Percentiles rank a stretch among this genome's conserved stretches.
These are phyloP conservation scores for Talaromyces marneffei DNA, from an alignment of 2,329 filamentous ascomycete genomes.

Conservation along the genomic window DNA sequence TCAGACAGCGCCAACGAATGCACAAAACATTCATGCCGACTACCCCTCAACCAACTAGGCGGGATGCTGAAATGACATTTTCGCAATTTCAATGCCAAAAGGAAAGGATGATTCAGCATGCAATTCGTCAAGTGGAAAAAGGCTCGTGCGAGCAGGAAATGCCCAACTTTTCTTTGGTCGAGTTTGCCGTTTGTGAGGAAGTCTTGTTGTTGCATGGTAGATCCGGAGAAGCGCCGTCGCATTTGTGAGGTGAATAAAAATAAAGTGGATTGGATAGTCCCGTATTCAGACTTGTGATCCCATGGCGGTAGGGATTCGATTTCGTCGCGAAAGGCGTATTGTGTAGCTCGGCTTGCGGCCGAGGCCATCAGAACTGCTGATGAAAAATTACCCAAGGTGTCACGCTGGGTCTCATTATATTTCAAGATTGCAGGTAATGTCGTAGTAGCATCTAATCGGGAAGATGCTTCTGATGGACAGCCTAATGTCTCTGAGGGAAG, in stretches of 20 bases:
- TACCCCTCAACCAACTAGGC: neutral
- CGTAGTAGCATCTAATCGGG: neutral
- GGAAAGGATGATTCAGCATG: constrained; percentile 22
- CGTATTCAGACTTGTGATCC: neutral
- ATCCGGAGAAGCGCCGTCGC: neutral
- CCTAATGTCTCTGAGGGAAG: constrained; percentile 19
- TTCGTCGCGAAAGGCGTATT: neutral
- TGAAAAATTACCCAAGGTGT: neutral
- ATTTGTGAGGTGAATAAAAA: neutral
- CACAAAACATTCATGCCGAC: neutral
- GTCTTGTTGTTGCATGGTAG: neutral
- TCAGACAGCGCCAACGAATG: constrained; percentile 20
- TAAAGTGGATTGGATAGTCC: neutral
- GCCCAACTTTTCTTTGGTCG: constrained; percentile 10
- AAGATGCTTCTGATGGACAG: neutral
- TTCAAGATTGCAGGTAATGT: neutral
- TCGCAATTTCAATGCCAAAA: constrained; percentile 17
- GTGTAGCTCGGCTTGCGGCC: neutral
- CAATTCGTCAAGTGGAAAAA: constrained; percentile 22
- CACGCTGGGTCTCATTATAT: neutral
- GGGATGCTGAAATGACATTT: neutral
- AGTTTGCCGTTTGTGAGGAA: constrained; percentile 14
- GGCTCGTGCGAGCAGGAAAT: constrained; percentile 21
- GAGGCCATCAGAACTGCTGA: neutral
- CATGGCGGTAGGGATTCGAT: neutral